phyloP scores from a whole-genome alignment of 2,329 filamentous ascomycete species.

The Botrytis hyacinthi region DNA sequence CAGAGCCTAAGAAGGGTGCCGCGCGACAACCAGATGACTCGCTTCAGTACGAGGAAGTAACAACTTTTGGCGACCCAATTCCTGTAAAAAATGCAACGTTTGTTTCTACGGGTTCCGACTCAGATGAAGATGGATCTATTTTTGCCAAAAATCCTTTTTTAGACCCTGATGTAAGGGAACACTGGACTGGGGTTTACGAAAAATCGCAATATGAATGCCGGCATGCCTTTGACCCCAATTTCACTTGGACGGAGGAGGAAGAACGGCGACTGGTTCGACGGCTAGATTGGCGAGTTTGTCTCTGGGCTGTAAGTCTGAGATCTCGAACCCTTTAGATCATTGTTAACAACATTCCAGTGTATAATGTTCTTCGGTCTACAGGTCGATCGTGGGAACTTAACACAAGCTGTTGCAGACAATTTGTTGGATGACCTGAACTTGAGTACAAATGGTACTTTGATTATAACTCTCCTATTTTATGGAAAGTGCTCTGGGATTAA shows the following conservation, averaged over 20 bases:
- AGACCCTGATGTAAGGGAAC: constrained; percentile 32
- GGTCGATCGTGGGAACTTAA: constrained; percentile 58
- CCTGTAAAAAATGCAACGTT: constrained; percentile 17
- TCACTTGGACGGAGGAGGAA: constrained; percentile 33
- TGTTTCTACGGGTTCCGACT: constrained; percentile 17
- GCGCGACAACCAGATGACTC: constrained; percentile 12
- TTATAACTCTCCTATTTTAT: neutral
- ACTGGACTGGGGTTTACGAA: constrained; percentile 31
- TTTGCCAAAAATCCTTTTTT: constrained; percentile 29
- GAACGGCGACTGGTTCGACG: constrained; percentile 32
- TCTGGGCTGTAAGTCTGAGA: constrained; percentile 28
- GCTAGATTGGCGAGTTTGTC: constrained; percentile 31
- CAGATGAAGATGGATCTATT: constrained; percentile 25
- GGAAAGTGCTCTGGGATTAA: neutral
- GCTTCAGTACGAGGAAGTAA: constrained; percentile 26
- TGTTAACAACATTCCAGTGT: constrained; percentile 51
- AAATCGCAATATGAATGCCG: constrained; percentile 35
- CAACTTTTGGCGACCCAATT: constrained; percentile 23
- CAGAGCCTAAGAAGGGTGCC: neutral
- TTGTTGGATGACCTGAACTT: constrained; percentile 53
- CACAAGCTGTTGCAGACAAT: constrained; percentile 59
- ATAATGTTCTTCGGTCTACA: constrained; percentile 62
- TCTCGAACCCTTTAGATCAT: neutral
- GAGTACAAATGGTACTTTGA: constrained; percentile 42
- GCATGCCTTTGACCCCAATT: constrained; percentile 29